Conservation (phyloP, 2,329 filamentous ascomycete species). For the Aspergillus pseudoglaucus region DNA sequence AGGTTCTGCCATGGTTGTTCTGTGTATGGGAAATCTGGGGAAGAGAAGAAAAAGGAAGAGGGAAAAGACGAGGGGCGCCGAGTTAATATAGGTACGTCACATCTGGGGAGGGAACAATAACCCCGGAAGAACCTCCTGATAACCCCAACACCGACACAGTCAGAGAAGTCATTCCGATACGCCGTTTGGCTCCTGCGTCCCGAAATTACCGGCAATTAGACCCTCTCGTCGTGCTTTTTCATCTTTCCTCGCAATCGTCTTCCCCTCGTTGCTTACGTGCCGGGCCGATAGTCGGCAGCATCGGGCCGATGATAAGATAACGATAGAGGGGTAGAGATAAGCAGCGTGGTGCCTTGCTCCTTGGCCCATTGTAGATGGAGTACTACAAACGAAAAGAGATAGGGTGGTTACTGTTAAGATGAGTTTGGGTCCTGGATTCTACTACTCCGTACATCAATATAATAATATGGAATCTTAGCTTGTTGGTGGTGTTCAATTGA, state of each 20-base stretch:
- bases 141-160: not conserved
- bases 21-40: not conserved
- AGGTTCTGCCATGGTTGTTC: conserved; percentile 17
- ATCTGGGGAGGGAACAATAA: not conserved
- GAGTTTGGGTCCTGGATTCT: too few species aligned
- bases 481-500: too few species aligned
- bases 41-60: not conserved
- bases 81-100: conserved; percentile 9
- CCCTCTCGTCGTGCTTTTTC: not conserved
- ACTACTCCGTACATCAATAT: too few species aligned
- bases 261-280: conserved; percentile 19
- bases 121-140: not conserved
- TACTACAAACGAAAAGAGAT: too few species aligned
- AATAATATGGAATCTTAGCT: too few species aligned
- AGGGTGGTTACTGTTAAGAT: too few species aligned
- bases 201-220: not conserved
- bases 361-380: not conserved
- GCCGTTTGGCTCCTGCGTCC: not conserved
- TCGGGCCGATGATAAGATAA: conserved; percentile 15
- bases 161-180: not conserved
- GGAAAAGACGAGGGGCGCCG: conserved; percentile 3
- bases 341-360: not conserved
- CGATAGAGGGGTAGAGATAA: not conserved
- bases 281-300: conserved; percentile 17
- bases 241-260: not conserved